Evolutionary conservation across 768 basidiomycete genomes (phyloP).

Genomic region (Leucogyrophana mollusca): DNA sequence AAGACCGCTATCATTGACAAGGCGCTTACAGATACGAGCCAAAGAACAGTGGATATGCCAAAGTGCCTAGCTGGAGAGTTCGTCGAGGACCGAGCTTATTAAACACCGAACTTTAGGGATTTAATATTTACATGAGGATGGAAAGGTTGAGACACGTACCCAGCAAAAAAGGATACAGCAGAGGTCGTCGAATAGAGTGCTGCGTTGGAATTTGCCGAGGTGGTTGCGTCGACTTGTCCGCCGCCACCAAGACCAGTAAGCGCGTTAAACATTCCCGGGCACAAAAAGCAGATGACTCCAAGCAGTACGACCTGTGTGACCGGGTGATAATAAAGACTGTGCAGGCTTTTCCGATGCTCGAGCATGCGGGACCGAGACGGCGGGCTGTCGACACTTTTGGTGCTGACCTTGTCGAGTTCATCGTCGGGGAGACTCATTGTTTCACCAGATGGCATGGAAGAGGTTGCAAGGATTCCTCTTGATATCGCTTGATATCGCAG

Average conservation of each 20-base stretch:
- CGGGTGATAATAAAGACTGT: constrained; percentile 57
- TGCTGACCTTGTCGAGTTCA: not conserved
- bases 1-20: not conserved
- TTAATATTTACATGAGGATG: too few relatives aligned
- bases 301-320: constrained; percentile 52
- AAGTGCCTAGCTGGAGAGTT: constrained; percentile 49
- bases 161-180: constrained; percentile 26
- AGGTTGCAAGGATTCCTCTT: too few relatives aligned
- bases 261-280: constrained; percentile 73
- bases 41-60: constrained; percentile 51
- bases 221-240: constrained; percentile 64
- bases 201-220: constrained; percentile 66
- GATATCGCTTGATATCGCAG: too few relatives aligned
- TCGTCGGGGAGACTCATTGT: too few relatives aligned
- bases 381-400: constrained; percentile 1
- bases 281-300: constrained; percentile 51
- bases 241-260: constrained; percentile 79
- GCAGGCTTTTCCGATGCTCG: constrained; percentile 44
- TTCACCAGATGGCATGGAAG: too few relatives aligned
- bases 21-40: constrained; percentile 46
- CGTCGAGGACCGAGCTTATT: constrained; percentile 59
- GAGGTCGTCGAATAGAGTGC: constrained; percentile 67
- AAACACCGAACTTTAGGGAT: constrained; percentile 77
- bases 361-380: constrained; percentile 14
- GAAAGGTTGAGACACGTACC: not conserved